These are phyloP conservation scores for Cercospora nicotianae DNA, from an alignment of 2,329 filamentous ascomycete species.

Conservation along the genomic window DNA sequence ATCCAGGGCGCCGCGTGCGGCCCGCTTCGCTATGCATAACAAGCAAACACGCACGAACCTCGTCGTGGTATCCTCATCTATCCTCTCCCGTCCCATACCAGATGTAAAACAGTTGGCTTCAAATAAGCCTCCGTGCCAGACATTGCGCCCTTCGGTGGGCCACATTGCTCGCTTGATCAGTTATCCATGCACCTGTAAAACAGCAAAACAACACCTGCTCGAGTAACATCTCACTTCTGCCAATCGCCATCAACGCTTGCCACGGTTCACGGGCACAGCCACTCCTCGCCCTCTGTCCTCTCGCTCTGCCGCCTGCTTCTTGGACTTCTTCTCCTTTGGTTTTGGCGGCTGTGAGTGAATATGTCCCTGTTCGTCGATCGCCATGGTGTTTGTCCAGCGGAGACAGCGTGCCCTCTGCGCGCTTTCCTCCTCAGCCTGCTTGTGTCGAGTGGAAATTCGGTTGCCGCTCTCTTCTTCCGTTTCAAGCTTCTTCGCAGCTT, in stretches of 20 bases:
- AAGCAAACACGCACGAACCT: conserved; percentile 1
- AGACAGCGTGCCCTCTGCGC: conserved; percentile 60
- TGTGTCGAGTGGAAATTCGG: conserved; percentile 63
- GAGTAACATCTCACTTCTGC: conserved; percentile 15
- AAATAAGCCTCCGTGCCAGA: neutral
- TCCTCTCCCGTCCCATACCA: neutral
- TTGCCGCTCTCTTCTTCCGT: conserved; percentile 48
- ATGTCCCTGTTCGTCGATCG: conserved; percentile 43
- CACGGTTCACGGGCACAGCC: conserved; percentile 46
- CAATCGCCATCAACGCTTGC: conserved; percentile 48
- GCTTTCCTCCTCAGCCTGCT: conserved; percentile 57
- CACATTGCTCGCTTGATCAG: neutral
- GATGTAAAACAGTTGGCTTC: neutral
- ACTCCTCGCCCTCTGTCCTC: conserved; percentile 31
- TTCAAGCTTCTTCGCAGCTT: conserved; percentile 52
- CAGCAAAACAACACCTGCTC: neutral
- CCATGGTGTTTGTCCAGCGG: conserved; percentile 65
- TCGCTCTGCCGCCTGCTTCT: conserved; percentile 34
- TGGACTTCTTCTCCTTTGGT: conserved; percentile 39
- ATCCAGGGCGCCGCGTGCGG: neutral
- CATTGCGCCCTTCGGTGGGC: neutral
- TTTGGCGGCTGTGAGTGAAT: conserved; percentile 37
- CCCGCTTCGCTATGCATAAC: conserved; percentile 11
- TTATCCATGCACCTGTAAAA: neutral
- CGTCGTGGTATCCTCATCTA: conserved; percentile 3